A percentile compares a stretch with the other conserved stretches of the same genome.
Evolutionary conservation across 2,329 filamentous ascomycete genomes (phyloP).

Genomic region (Phaeomoniella chlamydospora): DNA sequence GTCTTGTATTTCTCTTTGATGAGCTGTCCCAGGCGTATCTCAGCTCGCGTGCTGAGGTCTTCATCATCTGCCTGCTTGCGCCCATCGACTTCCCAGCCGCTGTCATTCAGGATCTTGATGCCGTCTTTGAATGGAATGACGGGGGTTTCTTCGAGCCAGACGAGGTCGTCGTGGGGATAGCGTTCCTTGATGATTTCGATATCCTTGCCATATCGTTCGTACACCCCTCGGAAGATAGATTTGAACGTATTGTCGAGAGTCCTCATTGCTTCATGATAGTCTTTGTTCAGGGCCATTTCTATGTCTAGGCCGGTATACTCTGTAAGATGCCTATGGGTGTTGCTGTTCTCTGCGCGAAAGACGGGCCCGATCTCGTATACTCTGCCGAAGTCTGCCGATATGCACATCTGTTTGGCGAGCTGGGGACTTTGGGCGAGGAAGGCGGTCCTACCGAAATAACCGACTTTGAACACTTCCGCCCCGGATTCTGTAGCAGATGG

Average conservation of each 20-base stretch:
- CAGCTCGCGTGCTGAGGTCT: constrained; percentile 62
- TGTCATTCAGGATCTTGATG: constrained; percentile 55
- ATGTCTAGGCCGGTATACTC: constrained; percentile 75
- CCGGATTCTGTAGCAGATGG: constrained; percentile 74
- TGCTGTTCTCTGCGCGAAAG: constrained; percentile 75
- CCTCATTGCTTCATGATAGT: constrained; percentile 64
- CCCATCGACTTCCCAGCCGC: constrained; percentile 54
- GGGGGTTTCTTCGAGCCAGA: constrained; percentile 64
- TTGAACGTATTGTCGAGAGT: constrained; percentile 63
- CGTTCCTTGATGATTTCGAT: constrained; percentile 57
- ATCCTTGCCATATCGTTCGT: constrained; percentile 47
- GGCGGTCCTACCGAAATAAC: constrained; percentile 66
- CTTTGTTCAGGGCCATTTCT: constrained; percentile 65
- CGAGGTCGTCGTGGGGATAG: constrained; percentile 63
- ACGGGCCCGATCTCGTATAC: constrained; percentile 71
- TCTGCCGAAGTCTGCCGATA: constrained; percentile 63
- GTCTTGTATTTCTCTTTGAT: constrained; percentile 66
- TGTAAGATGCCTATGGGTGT: constrained; percentile 71
- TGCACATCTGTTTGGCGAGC: constrained; percentile 69
- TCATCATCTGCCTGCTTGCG: constrained; percentile 53
- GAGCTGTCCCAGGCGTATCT: constrained; percentile 61
- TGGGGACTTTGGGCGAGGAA: constrained; percentile 76
- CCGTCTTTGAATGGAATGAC: constrained; percentile 60
- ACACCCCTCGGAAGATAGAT: constrained; percentile 51
- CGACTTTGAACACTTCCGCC: constrained; percentile 66